Evolutionary conservation across 306 rosid species (phyloP), one percentile per base, ranked within the genome.

Genomic region (Carpinus viminea): DNA sequence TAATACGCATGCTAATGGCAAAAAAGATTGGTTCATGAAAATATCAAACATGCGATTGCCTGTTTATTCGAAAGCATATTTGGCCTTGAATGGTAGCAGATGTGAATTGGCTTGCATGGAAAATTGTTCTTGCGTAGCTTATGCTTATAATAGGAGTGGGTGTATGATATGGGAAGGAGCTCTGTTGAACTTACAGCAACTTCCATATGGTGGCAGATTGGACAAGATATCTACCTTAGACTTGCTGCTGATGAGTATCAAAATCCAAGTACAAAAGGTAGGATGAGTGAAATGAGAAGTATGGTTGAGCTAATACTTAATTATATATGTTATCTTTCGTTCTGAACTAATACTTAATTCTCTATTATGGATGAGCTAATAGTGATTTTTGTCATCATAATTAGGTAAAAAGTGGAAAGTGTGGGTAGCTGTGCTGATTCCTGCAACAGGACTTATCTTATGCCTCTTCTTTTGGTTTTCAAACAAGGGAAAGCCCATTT

Each of bases 31-130:
- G 43, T 62, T 62, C 69, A 16, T 31, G 69, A 16, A 62, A 31
- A 62, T 28, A 24, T 9, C 69, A 31, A 31, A 31, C 43, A 7
- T 62, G 20, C 13, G 46, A 31, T 31, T 62, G 69, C 69, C 46
- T 0, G 45, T 15, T 13, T 31, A 62, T 62, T 15, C 69, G 8
- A 31, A 2, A 31, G 43, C 5, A 34, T 0, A 62, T 62, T 36
- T 9, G 18, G 16, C 21, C 2, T 20, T 1, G 45, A 28, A 1
- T 62, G 12, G 45, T 28, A 31, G 45, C 18, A 31, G 20, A 2
- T 62, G 69, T 62, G 45, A 62, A 62, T 13, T 62, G n/a, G 69
- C 12, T 31, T 62, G 69, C 45, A 62, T 62, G 69, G 8, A 62
- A 3, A 34, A 15, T 6, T 62, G 69, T 34, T 31, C 45, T 31